phyloP scores from a whole-genome alignment of 257 asterid genomes.

The Rauvolfia tetraphylla region DNA sequence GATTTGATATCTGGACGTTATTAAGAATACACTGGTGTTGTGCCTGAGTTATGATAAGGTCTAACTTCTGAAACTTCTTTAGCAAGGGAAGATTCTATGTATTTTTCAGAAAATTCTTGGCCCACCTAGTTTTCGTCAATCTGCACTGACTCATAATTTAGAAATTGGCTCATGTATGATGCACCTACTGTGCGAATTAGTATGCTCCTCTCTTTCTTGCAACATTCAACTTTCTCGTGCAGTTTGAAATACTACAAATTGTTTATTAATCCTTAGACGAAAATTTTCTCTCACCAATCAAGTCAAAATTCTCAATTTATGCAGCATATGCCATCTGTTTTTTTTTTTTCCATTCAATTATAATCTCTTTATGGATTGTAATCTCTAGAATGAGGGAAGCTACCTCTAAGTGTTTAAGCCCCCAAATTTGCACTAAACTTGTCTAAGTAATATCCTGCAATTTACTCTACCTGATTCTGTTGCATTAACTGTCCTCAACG shows the following conservation, averaged over 20 bases:
- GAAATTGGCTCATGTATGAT: neutral
- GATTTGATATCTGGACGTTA: neutral
- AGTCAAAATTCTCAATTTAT: neutral
- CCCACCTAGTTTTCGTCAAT: neutral
- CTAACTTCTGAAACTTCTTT: neutral
- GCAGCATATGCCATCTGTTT: neutral
- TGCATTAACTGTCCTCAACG: neutral
- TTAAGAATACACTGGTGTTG: neutral
- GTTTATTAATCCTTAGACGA: neutral
- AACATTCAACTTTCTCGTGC: neutral
- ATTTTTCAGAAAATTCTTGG: neutral
- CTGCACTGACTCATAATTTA: neutral
- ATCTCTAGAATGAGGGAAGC: neutral
- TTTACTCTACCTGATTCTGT: neutral
- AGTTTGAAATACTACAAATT: neutral
- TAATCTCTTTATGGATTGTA: neutral
- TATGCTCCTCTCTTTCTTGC: neutral
- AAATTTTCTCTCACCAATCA: neutral
- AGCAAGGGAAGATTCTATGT: neutral
- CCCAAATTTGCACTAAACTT: neutral
- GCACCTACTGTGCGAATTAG: neutral
- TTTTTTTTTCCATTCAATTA: neutral
- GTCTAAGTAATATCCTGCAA: neutral
- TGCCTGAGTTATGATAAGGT: neutral
- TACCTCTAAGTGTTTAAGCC: neutral